Percentiles rank a stretch among this genome's conserved stretches.
Evolutionary conservation across 2,329 filamentous ascomycete genomes (phyloP).

Genomic region (Exophiala oligosperma): DNA sequence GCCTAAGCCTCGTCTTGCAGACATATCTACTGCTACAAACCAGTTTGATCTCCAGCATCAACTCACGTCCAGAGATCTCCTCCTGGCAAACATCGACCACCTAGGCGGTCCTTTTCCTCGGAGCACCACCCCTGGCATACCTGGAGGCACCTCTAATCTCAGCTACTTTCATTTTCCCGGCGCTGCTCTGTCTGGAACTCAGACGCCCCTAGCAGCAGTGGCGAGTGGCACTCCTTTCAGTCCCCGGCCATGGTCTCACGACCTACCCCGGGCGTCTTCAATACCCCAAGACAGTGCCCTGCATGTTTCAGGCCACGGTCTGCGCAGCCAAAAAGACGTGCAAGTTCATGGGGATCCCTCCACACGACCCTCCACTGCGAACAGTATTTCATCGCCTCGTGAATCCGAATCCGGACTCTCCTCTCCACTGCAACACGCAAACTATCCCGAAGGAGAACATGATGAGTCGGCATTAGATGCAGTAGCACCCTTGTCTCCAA

Average conservation of each 20-base stretch:
- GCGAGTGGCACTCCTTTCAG: constrained; percentile 43
- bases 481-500: constrained; percentile 40
- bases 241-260: constrained; percentile 31
- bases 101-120: constrained; percentile 43
- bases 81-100: constrained; percentile 37
- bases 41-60: constrained; percentile 37
- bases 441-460: constrained; percentile 4
- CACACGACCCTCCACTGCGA: constrained; percentile 45
- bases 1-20: constrained; percentile 34
- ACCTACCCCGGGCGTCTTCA: background rate
- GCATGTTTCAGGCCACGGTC: background rate
- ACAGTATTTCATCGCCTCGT: constrained; percentile 25
- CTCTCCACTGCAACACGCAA: constrained; percentile 17
- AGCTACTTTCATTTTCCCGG: constrained; percentile 50
- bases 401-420: constrained; percentile 24
- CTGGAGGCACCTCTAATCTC: constrained; percentile 50
- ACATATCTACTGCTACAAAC: constrained; percentile 34
- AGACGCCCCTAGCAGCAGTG: constrained; percentile 50
- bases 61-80: constrained; percentile 11
- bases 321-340: constrained; percentile 15
- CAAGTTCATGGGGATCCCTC: constrained; percentile 39
- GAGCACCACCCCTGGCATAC: constrained; percentile 48
- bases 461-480: constrained; percentile 17
- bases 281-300: background rate
- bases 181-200: constrained; percentile 49